These are phyloP conservation scores for Chaetomium olivaceum DNA, from an alignment of 2,329 filamentous ascomycete genomes.

Conservation along the genomic window DNA sequence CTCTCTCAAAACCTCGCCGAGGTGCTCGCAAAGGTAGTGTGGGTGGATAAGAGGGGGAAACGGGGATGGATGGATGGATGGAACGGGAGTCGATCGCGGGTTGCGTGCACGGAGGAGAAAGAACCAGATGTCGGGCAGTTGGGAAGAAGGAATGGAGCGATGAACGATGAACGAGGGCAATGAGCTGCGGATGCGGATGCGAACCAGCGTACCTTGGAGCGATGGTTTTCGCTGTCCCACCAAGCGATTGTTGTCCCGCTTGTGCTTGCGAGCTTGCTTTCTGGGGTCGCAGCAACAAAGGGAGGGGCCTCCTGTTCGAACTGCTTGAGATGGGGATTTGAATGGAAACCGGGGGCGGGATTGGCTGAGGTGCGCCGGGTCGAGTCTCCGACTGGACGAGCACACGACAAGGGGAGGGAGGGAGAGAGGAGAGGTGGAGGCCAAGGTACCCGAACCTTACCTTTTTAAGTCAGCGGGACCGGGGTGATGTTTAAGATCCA, in stretches of 20 bases:
- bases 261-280: background rate
- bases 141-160: background rate
- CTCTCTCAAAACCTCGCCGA: background rate
- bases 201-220: slow-evolving; percentile 10
- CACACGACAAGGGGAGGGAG: slow-evolving; percentile 17
- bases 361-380: slow-evolving; percentile 11
- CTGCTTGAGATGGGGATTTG: slow-evolving; percentile 4
- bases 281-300: background rate
- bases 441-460: slow-evolving; percentile 3
- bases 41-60: background rate
- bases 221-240: slow-evolving; percentile 15
- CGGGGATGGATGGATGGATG: no score
- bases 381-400: slow-evolving; percentile 7
- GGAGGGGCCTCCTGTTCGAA: slow-evolving; percentile 11
- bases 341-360: slow-evolving; percentile 4
- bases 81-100: background rate
- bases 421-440: slow-evolving; percentile 1
- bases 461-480: slow-evolving; percentile 14
- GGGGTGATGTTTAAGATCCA: slow-evolving; percentile 21
- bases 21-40: background rate
- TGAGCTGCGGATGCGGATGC: background rate
- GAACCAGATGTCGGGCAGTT: background rate
- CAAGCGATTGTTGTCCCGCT: slow-evolving; percentile 9
- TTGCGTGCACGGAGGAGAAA: background rate
- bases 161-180: background rate